Percentiles rank a stretch among this genome's conserved stretches.
Conservation (phyloP, 179 eudicot species). For the Beta macrorhiza region DNA sequence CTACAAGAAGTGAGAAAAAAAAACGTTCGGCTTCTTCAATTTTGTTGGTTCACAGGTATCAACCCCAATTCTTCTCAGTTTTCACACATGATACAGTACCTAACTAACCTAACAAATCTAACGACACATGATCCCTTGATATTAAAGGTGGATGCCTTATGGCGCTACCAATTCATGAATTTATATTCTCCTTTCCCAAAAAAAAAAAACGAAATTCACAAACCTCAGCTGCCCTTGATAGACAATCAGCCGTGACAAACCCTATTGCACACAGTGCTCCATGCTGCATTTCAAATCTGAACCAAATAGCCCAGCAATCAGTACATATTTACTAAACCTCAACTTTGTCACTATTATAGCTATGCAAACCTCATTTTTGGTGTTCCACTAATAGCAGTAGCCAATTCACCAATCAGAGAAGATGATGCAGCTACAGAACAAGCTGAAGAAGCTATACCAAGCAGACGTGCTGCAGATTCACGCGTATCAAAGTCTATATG, state of each 20-base stretch:
- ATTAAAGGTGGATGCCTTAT: not conserved
- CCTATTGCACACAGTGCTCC: constrained; percentile 84
- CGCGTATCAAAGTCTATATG: constrained; percentile 81
- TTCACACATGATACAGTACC: not conserved
- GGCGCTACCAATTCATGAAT: no score
- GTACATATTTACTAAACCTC: constrained; percentile 5
- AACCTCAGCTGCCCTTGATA: constrained; percentile 61
- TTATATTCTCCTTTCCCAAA: no score
- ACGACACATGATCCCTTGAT: constrained; percentile 1
- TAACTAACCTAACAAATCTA: not conserved
- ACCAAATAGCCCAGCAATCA: constrained; percentile 19
- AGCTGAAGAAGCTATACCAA: constrained; percentile 85
- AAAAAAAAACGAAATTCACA: not conserved
- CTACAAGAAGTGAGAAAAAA: not conserved
- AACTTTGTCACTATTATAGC: not conserved
- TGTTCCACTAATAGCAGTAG: constrained; percentile 45
- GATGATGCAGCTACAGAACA: constrained; percentile 57
- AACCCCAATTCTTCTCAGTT: constrained; percentile 3
- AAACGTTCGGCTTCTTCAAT: not conserved
- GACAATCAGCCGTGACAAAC: constrained; percentile 71
- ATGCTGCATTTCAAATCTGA: constrained; percentile 86
- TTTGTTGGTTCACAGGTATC: constrained; percentile 2
- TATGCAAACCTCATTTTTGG: constrained; percentile 56
- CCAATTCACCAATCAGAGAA: constrained; percentile 60
- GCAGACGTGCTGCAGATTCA: constrained; percentile 82